These are phyloP conservation scores for Aspergillus felis DNA, from an alignment of 2,329 filamentous ascomycete genomes.

Conservation along the genomic window DNA sequence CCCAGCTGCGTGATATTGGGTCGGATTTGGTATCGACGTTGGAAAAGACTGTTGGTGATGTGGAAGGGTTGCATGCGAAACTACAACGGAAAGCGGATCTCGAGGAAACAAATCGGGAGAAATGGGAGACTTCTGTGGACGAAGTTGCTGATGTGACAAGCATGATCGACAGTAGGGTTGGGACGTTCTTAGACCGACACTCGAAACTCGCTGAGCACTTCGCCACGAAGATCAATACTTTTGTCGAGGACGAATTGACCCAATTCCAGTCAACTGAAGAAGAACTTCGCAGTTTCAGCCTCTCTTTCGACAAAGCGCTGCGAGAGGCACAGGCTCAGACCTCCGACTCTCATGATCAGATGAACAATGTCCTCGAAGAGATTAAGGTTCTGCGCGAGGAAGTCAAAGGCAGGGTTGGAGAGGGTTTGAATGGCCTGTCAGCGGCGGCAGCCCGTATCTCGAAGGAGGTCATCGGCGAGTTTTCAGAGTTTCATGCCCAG, in stretches of 20 bases:
- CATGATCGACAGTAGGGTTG: slow-evolving; percentile 71
- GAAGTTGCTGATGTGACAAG: slow-evolving; percentile 73
- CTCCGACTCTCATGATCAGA: slow-evolving; percentile 65
- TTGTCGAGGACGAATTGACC: slow-evolving; percentile 70
- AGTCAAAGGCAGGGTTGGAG: slow-evolving; percentile 79
- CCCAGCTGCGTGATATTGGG: slow-evolving; percentile 69
- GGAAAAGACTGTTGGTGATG: slow-evolving; percentile 71
- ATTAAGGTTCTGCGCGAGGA: slow-evolving; percentile 86
- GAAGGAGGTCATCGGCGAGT: slow-evolving; percentile 79
- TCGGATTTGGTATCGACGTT: slow-evolving; percentile 74
- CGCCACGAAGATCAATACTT: slow-evolving; percentile 68
- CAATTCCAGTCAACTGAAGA: slow-evolving; percentile 67
- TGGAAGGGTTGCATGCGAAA: slow-evolving; percentile 79
- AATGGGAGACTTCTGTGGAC: slow-evolving; percentile 72
- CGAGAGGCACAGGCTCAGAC: slow-evolving; percentile 56
- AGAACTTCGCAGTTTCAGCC: slow-evolving; percentile 66
- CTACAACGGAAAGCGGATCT: slow-evolving; percentile 80
- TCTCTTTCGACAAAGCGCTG: slow-evolving; percentile 64
- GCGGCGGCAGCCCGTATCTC: slow-evolving; percentile 83
- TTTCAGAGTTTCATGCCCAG: slow-evolving; percentile 75
- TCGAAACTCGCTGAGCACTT: slow-evolving; percentile 64
- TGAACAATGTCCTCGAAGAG: slow-evolving; percentile 88
- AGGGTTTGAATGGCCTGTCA: slow-evolving; percentile 78
- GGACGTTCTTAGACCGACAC: slow-evolving; percentile 69
- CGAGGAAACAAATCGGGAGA: slow-evolving; percentile 71